Evolutionary conservation across 345 rosid genomes (phyloP).

Genomic region (Hibiscus trionum): DNA sequence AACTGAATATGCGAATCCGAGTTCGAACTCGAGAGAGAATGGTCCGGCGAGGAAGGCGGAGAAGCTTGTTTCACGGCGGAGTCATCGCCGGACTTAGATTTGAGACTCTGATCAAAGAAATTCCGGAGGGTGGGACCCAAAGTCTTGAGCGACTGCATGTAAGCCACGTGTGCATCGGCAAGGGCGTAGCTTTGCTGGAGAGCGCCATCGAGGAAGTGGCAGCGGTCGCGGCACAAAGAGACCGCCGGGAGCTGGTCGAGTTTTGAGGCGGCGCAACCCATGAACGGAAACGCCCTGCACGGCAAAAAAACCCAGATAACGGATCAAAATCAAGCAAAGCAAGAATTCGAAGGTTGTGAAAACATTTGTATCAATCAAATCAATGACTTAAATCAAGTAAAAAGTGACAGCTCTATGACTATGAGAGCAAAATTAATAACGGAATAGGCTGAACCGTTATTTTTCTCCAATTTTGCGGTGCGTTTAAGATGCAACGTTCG

Average conservation of each 20-base stretch:
- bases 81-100: neutral
- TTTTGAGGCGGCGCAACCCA: conserved; percentile 51
- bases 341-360: neutral
- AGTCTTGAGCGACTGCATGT: conserved; percentile 32
- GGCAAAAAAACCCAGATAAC: neutral
- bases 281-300: conserved; percentile 1
- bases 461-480: neutral
- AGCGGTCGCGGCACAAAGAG: conserved; percentile 43
- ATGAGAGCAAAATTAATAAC: neutral
- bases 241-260: conserved; percentile 47
- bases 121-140: conserved; percentile 27
- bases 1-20: conserved; percentile 47
- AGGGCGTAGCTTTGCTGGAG: conserved; percentile 38
- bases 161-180: conserved; percentile 39
- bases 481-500: neutral
- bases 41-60: conserved; percentile 15
- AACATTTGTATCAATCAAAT: neutral
- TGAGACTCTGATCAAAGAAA: conserved; percentile 19
- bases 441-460: neutral
- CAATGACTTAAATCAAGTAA: neutral
- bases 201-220: conserved; percentile 37
- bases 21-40: conserved; percentile 15
- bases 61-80: conserved; percentile 14
- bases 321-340: neutral
- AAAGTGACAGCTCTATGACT: neutral